Conservation (phyloP, 2,329 filamentous ascomycete genomes). For the Trichoderma sp. region DNA sequence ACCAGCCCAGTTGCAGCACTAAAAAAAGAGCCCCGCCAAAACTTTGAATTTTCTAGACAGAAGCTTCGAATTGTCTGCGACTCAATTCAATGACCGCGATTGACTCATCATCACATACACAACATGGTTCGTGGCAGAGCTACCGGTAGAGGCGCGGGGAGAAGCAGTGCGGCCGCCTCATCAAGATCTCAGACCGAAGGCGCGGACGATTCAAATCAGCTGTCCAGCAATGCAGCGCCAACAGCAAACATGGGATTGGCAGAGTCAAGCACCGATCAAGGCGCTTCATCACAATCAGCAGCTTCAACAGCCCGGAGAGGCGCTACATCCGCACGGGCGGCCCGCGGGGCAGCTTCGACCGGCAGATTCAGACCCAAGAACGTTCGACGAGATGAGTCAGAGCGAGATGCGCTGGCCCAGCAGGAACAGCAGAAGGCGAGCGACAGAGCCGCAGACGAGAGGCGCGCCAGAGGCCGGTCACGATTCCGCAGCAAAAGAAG, state of each 20-base stretch:
- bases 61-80: not conserved
- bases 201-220: conserved; percentile 19
- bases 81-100: conserved; percentile 14
- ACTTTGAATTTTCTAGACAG: conserved; percentile 27
- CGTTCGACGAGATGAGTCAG: conserved; percentile 52
- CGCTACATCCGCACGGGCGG: conserved; percentile 31
- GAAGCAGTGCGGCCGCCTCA: conserved; percentile 33
- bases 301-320: conserved; percentile 22
- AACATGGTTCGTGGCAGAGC: conserved; percentile 39
- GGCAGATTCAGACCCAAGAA: conserved; percentile 51
- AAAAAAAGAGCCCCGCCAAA: conserved; percentile 28
- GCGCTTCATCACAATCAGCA: conserved; percentile 22
- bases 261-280: conserved; percentile 16
- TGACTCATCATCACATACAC: not conserved
- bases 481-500: conserved; percentile 46
- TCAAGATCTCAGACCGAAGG: conserved; percentile 29
- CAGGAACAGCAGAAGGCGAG: conserved; percentile 46
- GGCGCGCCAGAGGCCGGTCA: conserved; percentile 41
- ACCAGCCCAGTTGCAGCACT: conserved; percentile 30
- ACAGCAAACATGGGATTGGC: conserved; percentile 24
- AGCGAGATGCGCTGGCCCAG: conserved; percentile 49
- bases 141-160: conserved; percentile 35
- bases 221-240: conserved; percentile 12
- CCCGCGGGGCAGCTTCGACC: conserved; percentile 37
- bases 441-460: conserved; percentile 44